phyloP scores from a whole-genome alignment of 2,329 filamentous ascomycete species.

The Alternaria gansuensis region DNA sequence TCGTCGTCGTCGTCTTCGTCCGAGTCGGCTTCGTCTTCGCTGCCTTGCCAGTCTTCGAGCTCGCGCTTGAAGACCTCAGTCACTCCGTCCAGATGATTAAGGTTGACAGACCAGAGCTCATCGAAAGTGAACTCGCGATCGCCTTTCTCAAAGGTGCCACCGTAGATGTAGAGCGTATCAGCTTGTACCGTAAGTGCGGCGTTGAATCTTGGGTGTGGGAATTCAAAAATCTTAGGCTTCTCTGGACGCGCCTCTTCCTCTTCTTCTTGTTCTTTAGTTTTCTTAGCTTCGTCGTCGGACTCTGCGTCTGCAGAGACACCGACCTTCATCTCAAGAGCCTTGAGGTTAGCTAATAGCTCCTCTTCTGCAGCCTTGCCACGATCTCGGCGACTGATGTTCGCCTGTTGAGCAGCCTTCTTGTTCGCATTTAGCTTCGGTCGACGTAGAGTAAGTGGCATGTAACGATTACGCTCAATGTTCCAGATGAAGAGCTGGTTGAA shows the following conservation, averaged over 20 bases:
- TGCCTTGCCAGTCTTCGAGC: conserved; percentile 80
- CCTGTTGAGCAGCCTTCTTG: conserved; percentile 59
- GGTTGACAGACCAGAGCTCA: conserved; percentile 89
- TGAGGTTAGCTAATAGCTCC: conserved; percentile 85
- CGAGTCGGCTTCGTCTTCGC: conserved; percentile 56
- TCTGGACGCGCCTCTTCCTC: conserved; percentile 64
- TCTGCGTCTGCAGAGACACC: conserved; percentile 62
- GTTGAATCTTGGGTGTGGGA: conserved; percentile 91
- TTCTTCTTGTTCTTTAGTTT: conserved; percentile 50
- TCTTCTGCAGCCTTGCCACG: conserved; percentile 90
- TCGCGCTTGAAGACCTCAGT: conserved; percentile 89
- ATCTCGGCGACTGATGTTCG: conserved; percentile 61
- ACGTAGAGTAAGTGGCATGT: conserved; percentile 82
- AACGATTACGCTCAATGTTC: conserved; percentile 94
- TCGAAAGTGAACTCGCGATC: conserved; percentile 96
- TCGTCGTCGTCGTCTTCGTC: conserved; percentile 61
- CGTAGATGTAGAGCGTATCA: conserved; percentile 92
- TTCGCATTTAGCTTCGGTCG: conserved; percentile 75
- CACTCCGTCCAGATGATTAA: conserved; percentile 94
- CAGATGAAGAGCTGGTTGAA: conserved; percentile 92
- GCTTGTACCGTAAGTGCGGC: conserved; percentile 89
- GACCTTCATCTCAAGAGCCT: conserved; percentile 80
- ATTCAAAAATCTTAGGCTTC: conserved; percentile 74
- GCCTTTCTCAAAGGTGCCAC: conserved; percentile 93
- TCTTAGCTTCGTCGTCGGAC: conserved; percentile 38